Base-by-base conservation (phyloP, 1,284 basidiomycete species). In the Takashimella koratensis region DNA sequence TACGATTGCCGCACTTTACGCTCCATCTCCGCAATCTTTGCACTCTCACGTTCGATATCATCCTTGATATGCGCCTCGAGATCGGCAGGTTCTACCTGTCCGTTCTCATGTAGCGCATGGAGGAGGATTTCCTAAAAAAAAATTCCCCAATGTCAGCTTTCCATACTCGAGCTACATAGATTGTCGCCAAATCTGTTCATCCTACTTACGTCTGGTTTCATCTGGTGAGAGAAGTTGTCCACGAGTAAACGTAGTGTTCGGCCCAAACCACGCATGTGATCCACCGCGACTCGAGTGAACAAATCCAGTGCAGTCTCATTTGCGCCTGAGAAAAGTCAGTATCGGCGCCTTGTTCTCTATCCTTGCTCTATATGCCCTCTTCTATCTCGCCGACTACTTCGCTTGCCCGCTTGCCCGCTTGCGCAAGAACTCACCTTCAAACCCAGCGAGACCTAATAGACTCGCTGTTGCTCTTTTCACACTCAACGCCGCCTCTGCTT, bases 51-150 rank as follows among this genome's bases (percentile, higher is more conserved):
- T 64, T 91, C 79, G 43, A 98, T 83, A 62, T 97, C 94, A 65
- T 97, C 91, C 48, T 83, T 83, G 68, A 98, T 84, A 72, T 97
- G 94, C 20, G 85, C 80, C 65, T 95, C 89, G 0, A 98, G 81
- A 57, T 88, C 85, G 52, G 83, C 80, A 12, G 92, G 78, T 51
- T 84, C 81, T 0, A 88, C 82, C 10, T 84, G 84, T 2, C 90
- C 91, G 56, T 87, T 89, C 74, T 95, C 89, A 59, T 91, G 88
- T 12, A 98, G 78, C 0, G 88, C 87, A 71, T 95, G 91, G 3
- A 93, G 79, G 27, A 96, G 84, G 47, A 97, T 91, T 83, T 96
- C 91, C 88, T 94, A 57, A 4, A 51, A 26, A 3, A 36, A n/a
- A n/a, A n/a, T n/a, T n/a, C n/a, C n/a, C n/a, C n/a, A 16, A 16